Conservation (phyloP, 1,139 yeast genomes). For the Yamadazyma buinensis region DNA sequence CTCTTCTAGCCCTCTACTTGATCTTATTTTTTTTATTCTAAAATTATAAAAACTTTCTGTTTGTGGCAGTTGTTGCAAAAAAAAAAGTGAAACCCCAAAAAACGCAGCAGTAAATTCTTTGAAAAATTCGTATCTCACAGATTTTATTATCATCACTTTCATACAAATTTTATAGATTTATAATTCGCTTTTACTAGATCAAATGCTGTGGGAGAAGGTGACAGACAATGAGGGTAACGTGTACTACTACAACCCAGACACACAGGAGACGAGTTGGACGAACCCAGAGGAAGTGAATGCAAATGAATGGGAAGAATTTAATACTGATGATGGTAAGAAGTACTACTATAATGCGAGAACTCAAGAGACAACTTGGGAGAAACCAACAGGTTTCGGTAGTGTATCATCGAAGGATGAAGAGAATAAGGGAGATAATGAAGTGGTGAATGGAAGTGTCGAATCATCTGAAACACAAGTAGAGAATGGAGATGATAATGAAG, state of each 20-base stretch:
- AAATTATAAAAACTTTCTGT: too few species aligned
- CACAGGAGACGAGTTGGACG: slow-evolving; percentile 79
- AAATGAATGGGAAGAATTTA: slow-evolving; percentile 57
- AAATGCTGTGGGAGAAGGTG: slow-evolving; percentile 56
- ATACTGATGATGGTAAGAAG: slow-evolving; percentile 64
- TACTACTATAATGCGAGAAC: slow-evolving; percentile 71
- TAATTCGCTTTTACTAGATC: too few species aligned
- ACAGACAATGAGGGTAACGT: slow-evolving; percentile 62
- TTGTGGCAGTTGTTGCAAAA: too few species aligned
- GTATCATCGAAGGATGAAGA: neutral
- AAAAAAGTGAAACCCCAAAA: too few species aligned
- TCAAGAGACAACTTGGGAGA: slow-evolving; percentile 76
- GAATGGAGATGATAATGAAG: slow-evolving; percentile 6
- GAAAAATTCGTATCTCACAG: too few species aligned
- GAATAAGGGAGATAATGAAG: slow-evolving; percentile 8
- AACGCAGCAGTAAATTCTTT: too few species aligned
- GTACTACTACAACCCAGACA: slow-evolving; percentile 66
- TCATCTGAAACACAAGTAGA: slow-evolving; percentile 5
- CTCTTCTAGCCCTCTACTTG: too few species aligned
- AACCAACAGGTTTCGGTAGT: slow-evolving; percentile 47
- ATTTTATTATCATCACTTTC: too few species aligned
- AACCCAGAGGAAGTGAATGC: slow-evolving; percentile 56
- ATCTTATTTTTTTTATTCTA: too few species aligned
- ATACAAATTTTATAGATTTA: too few species aligned
- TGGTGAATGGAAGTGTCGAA: slow-evolving; percentile 1